Evolutionary conservation across 2,329 filamentous ascomycete genomes (phyloP).

Genomic region (Fusarium caatingaense): DNA sequence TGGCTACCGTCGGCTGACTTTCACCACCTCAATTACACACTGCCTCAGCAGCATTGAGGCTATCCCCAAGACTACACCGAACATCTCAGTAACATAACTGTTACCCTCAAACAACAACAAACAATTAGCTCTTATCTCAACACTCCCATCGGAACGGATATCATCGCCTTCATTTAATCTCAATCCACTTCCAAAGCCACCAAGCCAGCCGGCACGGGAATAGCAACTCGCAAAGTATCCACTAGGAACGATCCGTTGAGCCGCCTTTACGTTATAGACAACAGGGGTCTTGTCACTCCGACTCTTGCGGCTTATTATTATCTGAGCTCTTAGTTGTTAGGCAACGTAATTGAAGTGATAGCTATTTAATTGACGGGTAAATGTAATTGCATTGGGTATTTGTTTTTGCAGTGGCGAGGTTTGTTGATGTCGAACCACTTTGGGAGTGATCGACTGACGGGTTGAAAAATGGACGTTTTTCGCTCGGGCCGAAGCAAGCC

Average conservation of each 20-base stretch:
- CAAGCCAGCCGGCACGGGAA: neutral
- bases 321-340: neutral
- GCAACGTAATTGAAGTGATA: slow-evolving; percentile 19
- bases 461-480: too few species aligned
- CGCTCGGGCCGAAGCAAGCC: slow-evolving; percentile 2
- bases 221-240: neutral
- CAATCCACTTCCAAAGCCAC: neutral
- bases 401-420: neutral
- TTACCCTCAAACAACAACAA: neutral
- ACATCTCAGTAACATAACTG: neutral
- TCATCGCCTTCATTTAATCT: neutral
- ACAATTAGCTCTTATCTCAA: neutral
- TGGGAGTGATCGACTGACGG: neutral
- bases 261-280: slow-evolving; percentile 31
- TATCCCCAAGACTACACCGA: neutral
- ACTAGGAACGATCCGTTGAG: slow-evolving; percentile 14
- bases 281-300: slow-evolving; percentile 2
- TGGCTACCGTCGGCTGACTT: neutral
- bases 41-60: neutral
- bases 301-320: neutral
- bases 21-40: neutral
- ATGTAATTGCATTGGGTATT: neutral
- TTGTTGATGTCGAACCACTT: neutral
- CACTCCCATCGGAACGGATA: neutral
- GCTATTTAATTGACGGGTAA: neutral